phyloP scores from a whole-genome alignment of 2,329 filamentous ascomycete species.

The Ascochyta lentis region DNA sequence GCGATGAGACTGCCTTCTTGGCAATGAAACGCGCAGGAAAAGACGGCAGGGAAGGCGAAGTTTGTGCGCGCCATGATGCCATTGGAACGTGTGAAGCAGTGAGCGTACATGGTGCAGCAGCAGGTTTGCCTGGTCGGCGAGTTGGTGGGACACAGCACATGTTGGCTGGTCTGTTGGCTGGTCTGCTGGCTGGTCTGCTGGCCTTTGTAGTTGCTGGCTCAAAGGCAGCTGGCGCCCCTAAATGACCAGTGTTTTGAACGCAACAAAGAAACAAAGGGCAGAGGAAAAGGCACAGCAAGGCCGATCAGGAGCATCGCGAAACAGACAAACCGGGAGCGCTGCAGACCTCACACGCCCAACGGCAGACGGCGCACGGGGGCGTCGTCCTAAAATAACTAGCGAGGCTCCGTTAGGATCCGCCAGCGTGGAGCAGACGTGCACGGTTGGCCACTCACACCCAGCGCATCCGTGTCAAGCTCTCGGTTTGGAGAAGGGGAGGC shows the following conservation, averaged over 20 bases:
- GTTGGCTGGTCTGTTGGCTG: background rate
- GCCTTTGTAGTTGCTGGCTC: slow-evolving; percentile 2
- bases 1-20: slow-evolving; percentile 19
- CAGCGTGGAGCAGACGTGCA: slow-evolving; percentile 10
- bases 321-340: slow-evolving; percentile 18
- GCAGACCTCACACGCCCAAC: slow-evolving; percentile 29
- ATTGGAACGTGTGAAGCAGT: slow-evolving; percentile 19
- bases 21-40: slow-evolving; percentile 18
- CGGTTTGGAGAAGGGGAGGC: slow-evolving; percentile 18
- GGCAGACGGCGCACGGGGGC: slow-evolving; percentile 27
- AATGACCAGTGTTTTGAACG: background rate
- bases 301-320: slow-evolving; percentile 25
- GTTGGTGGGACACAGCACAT: background rate
- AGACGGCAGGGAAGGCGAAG: slow-evolving; percentile 18
- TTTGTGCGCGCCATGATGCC: slow-evolving; percentile 15
- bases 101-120: slow-evolving; percentile 7
- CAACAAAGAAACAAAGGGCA: slow-evolving; percentile 9
- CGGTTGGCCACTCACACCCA: slow-evolving; percentile 15
- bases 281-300: slow-evolving; percentile 2
- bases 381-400: slow-evolving; percentile 31
- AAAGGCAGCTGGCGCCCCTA: slow-evolving; percentile 2
- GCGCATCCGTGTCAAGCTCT: slow-evolving; percentile 14
- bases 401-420: slow-evolving; percentile 15
- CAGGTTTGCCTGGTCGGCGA: slow-evolving; percentile 2
- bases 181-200: background rate